Evolutionary conservation across 148 eudicot species (phyloP).

Genomic region (Persicaria maculosa): DNA sequence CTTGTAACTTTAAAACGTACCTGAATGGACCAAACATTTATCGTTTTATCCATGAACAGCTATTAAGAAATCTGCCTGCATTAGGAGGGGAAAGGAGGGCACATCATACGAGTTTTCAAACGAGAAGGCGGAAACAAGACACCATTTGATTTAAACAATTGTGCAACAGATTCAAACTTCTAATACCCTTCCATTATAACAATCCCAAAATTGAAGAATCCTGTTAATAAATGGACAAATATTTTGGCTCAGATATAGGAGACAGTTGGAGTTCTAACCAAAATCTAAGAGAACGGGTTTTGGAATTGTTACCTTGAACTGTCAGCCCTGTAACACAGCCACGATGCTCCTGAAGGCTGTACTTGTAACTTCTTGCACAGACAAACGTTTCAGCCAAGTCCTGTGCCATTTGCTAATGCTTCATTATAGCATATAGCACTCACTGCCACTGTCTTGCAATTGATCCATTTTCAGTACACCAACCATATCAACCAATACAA

Average conservation of each 20-base stretch:
- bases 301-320: constrained; percentile 55
- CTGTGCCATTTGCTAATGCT: constrained; percentile 18
- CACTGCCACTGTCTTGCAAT: constrained; percentile 16
- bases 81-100: constrained; percentile 17
- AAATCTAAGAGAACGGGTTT: not conserved
- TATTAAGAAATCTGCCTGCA: constrained; percentile 71
- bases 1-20: constrained; percentile 26
- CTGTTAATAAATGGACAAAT: not conserved
- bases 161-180: not conserved
- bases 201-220: not conserved
- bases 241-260: not conserved
- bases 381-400: constrained; percentile 33
- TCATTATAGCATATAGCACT: constrained; percentile 24
- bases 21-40: constrained; percentile 77
- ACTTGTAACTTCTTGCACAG: constrained; percentile 38
- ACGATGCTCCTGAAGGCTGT: constrained; percentile 57
- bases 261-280: not conserved
- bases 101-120: not conserved
- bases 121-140: not conserved
- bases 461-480: constrained; percentile 16
- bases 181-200: not conserved
- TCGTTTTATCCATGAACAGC: constrained; percentile 72
- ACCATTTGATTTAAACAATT: not conserved
- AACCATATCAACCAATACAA: not conserved
- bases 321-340: constrained; percentile 64